Evolutionary conservation across 768 basidiomycete species (phyloP), one percentile per base, ranked within the genome.

Genomic region (Suillus bovinus): DNA sequence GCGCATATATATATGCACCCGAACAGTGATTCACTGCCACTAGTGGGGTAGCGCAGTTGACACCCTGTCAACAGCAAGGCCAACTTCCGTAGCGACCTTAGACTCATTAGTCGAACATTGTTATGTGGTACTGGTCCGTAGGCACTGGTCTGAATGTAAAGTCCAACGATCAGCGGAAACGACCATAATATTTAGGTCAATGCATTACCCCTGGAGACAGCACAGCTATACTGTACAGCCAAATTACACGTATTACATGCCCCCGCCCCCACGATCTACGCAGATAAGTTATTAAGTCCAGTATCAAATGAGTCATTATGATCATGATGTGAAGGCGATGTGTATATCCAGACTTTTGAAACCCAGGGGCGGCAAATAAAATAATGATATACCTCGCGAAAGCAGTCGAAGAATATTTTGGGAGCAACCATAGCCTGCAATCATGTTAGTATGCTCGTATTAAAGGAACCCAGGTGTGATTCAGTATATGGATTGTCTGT

Each of bases 401-500:
- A 31, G 10, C 17, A 17, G 49, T 29, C 10, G 29, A 9, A 31
- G 29, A 50, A 29, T 10, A 10, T 2, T 16, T 16, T 24, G 34
- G 6, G 36, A 11, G 54, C 16, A 0, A 55, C 6, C 0, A 27
- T 36, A 29, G 27, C 29, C 29, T 5, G 20, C 24, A 2, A 55
- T 38, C 5, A 55, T 38, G 54, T 22, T 9, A 59, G 7, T 29
- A 33, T n/a, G 16, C 29, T 5, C 20, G 33, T 33, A 13, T 27
- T 38, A 13, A 44, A 29, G 1, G 41, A 20, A 10, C 50, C 65
- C 20, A 60, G 2, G 20, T 9, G 5, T 20, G 61, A 57, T 22
- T 61, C 47, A 39, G 58, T 61, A 50, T 50, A 59, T 10, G 38
- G 1, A 0, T 47, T n/a, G 27, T 47, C 27, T n/a, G 64, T 3